phyloP scores from a whole-genome alignment of 2,329 filamentous ascomycete species.

The Fusarium burgessii region DNA sequence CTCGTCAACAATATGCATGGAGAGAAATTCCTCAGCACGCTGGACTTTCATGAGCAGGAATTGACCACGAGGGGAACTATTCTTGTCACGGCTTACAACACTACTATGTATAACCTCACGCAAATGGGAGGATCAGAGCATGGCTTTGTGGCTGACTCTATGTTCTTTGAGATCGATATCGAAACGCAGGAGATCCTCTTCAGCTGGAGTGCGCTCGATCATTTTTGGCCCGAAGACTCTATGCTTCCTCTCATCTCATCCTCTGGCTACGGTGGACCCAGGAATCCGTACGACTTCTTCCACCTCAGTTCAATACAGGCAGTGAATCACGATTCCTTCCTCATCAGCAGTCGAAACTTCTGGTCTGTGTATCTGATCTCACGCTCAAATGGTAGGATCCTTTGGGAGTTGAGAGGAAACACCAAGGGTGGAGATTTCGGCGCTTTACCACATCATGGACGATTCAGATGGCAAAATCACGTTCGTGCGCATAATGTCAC shows the following conservation, averaged over 20 bases:
- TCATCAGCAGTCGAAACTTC: slow-evolving; percentile 42
- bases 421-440: slow-evolving; percentile 44
- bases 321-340: slow-evolving; percentile 33
- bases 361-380: slow-evolving; percentile 43
- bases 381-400: slow-evolving; percentile 31
- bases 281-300: slow-evolving; percentile 41
- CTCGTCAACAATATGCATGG: slow-evolving; percentile 10
- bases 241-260: slow-evolving; percentile 19
- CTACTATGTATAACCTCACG: slow-evolving; percentile 31
- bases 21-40: background rate
- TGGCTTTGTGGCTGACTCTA: slow-evolving; percentile 46
- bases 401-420: slow-evolving; percentile 45
- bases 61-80: slow-evolving; percentile 41
- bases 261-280: slow-evolving; percentile 23
- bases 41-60: slow-evolving; percentile 44
- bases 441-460: slow-evolving; percentile 39
- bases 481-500: slow-evolving; percentile 46
- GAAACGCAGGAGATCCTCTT: slow-evolving; percentile 55
- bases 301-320: slow-evolving; percentile 45
- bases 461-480: slow-evolving; percentile 54
- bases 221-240: slow-evolving; percentile 40
- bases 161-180: slow-evolving; percentile 58
- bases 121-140: slow-evolving; percentile 29
- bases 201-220: slow-evolving; percentile 55
- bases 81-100: slow-evolving; percentile 44